Conservation (phyloP, 768 basidiomycete genomes). For the Trametes cingulata region DNA sequence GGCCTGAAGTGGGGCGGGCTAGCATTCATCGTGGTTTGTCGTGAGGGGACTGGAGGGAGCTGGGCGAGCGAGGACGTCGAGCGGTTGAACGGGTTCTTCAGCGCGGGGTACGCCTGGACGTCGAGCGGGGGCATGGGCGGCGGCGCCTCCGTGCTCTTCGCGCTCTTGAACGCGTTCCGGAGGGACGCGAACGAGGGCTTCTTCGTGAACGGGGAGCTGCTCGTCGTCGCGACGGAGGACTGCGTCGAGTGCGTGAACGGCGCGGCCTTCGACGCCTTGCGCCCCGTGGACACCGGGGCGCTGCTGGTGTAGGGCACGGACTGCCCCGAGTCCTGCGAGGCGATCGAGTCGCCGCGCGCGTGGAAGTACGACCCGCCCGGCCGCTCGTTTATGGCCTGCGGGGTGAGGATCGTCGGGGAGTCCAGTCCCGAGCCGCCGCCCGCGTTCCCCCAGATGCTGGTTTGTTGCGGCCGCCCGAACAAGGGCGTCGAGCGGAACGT, state of each 20-base stretch:
- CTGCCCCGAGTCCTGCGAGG: constrained; percentile 73
- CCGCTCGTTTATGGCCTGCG: constrained; percentile 45
- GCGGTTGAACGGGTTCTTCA: constrained; percentile 82
- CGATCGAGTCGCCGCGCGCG: constrained; percentile 72
- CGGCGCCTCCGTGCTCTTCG: constrained; percentile 53
- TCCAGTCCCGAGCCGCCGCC: constrained; percentile 50
- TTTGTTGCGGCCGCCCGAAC: constrained; percentile 60
- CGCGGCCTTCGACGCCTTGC: constrained; percentile 33
- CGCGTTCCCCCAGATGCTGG: constrained; percentile 33
- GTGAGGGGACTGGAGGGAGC: constrained; percentile 39
- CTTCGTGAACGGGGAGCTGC: constrained; percentile 61
- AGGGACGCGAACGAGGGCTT: constrained; percentile 86
- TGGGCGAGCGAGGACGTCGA: constrained; percentile 74
- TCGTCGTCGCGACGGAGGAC: constrained; percentile 60
- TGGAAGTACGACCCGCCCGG: constrained; percentile 71
- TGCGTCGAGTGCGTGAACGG: constrained; percentile 73
- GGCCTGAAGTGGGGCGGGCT: constrained; percentile 61
- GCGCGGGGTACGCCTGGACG: constrained; percentile 62
- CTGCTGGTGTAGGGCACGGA: constrained; percentile 45
- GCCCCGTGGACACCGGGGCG: constrained; percentile 30
- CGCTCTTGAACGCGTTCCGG: constrained; percentile 82
- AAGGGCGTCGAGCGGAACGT: constrained; percentile 55
- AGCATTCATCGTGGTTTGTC: constrained; percentile 42
- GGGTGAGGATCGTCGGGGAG: constrained; percentile 63
- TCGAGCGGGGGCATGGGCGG: constrained; percentile 80